Evolutionary conservation across 1,284 basidiomycete genomes (phyloP), one percentile per base, ranked within the genome.

Genomic region (Moesziomyces aphidis): DNA sequence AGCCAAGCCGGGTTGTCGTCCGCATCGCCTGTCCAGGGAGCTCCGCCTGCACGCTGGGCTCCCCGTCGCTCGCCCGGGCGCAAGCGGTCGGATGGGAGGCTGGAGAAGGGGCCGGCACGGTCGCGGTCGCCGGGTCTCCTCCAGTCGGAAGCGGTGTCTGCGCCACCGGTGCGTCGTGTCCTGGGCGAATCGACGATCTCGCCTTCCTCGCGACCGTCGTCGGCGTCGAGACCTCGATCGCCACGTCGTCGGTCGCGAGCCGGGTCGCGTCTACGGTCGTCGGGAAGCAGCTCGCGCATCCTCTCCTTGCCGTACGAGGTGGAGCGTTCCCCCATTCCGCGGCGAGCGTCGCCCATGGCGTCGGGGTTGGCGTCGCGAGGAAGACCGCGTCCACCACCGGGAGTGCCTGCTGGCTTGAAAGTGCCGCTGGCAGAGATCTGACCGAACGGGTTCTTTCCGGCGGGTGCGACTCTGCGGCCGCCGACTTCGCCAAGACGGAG

Each of bases 1-100:
- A 94, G 93, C 93, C 93, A 94, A 19, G 93, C 93, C 22, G 93
- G 93, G 80, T 93, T 92, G 90, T 93, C 86, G 92, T 92, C 81
- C 88, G 90, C 78, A 90, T 90, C 78, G 36, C 61, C 78, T 45
- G 74, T 61, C 78, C 78, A 80, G 5, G 75, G 50, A 45, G 75
- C 74, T 44, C 58, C 61, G 10, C 67, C 62, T 7, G 42, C 42
- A 13, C 65, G 61, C 23, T 58, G 62, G 28, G 46, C 64, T n/a
- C 70, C 64, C 7, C 64, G 70, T 63, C 70, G 70, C 31, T 73
- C 70, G 54, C 44, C 51, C 34, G 70, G 60, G 28, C 70, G 60
- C 53, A 64, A 43, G 22, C 71, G 71, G n/a, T 73, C 71, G 43
- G 64, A 68, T 36, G 61, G 61, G 28, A 61, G 55, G 55, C 52